Evolutionary conservation across 179 eudicot species (phyloP).

Genomic region (Beta corolliflora): DNA sequence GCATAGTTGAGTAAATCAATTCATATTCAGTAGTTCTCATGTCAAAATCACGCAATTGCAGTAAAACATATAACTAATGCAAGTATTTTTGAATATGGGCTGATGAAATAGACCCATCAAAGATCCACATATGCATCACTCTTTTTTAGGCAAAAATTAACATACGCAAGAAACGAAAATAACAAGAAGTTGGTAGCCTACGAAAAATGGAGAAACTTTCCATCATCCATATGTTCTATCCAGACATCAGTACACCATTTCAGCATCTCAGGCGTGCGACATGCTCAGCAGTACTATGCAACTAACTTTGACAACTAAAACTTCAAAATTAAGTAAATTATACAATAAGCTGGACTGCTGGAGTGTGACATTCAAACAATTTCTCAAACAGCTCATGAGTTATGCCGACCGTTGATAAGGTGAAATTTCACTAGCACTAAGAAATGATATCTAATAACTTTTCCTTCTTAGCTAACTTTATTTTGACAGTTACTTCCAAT

Average conservation of each 20-base stretch:
- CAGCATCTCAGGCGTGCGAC: not conserved
- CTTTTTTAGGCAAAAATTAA: constrained; percentile 3
- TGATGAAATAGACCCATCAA: not conserved
- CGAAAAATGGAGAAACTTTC: not conserved
- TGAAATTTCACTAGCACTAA: constrained; percentile 17
- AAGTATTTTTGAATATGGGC: not conserved
- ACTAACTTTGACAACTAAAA: constrained; percentile 13
- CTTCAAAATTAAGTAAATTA: constrained; percentile 27
- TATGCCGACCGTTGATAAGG: constrained; percentile 20
- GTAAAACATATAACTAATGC: not conserved
- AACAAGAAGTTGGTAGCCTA: not conserved
- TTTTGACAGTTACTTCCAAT: not conserved
- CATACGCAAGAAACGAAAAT: constrained; percentile 10
- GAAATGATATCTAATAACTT: not conserved
- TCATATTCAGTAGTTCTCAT: constrained; percentile 16
- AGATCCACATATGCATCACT: not conserved
- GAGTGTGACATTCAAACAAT: constrained; percentile 30
- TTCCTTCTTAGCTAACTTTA: not conserved
- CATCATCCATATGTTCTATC: not conserved
- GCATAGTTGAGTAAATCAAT: not conserved
- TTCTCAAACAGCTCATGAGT: constrained; percentile 14
- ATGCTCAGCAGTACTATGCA: constrained; percentile 4
- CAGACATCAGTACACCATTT: not conserved
- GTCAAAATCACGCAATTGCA: constrained; percentile 17
- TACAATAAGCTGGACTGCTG: constrained; percentile 3